These are phyloP conservation scores for Neophaeococcomyces aloes DNA, from an alignment of 2,329 filamentous ascomycete genomes.

Conservation along the genomic window DNA sequence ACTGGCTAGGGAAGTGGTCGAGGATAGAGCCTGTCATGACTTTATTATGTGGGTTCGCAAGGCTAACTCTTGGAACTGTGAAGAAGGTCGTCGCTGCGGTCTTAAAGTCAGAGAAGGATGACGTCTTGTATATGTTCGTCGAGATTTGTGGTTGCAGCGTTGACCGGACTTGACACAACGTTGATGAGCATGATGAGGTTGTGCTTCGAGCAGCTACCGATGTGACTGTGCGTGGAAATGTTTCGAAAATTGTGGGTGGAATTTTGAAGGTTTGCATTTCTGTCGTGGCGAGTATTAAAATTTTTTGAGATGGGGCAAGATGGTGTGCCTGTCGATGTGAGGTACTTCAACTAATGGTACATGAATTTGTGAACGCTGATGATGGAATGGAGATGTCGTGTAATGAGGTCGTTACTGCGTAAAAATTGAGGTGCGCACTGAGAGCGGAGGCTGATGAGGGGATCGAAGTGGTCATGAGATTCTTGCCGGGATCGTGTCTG, in stretches of 20 bases:
- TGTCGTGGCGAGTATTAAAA: not conserved
- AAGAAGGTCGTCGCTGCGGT: conserved; percentile 48
- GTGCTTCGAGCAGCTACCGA: not conserved
- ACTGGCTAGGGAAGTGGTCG: conserved; percentile 47
- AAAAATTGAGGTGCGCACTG: too few species aligned
- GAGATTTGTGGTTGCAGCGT: conserved; percentile 5
- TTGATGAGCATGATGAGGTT: not conserved
- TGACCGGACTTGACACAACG: conserved; percentile 3
- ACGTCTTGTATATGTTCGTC: conserved; percentile 9
- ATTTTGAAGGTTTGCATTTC: conserved; percentile 8
- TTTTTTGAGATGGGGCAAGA: not conserved
- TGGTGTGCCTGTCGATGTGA: too few species aligned
- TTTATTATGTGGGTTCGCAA: conserved; percentile 39
- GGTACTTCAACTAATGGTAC: too few species aligned
- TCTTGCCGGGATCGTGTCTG: too few species aligned
- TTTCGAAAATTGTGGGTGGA: conserved; percentile 17
- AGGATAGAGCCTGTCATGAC: conserved; percentile 49
- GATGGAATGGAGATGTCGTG: too few species aligned
- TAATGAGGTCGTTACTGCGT: too few species aligned
- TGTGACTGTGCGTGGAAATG: conserved; percentile 9
- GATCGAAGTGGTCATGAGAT: too few species aligned
- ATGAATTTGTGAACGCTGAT: too few species aligned
- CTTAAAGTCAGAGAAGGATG: conserved; percentile 24
- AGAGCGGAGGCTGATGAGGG: too few species aligned
- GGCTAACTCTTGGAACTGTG: conserved; percentile 40